Evolutionary conservation across 2,329 filamentous ascomycete genomes (phyloP).

Genomic region (Colletotrichum sp.): DNA sequence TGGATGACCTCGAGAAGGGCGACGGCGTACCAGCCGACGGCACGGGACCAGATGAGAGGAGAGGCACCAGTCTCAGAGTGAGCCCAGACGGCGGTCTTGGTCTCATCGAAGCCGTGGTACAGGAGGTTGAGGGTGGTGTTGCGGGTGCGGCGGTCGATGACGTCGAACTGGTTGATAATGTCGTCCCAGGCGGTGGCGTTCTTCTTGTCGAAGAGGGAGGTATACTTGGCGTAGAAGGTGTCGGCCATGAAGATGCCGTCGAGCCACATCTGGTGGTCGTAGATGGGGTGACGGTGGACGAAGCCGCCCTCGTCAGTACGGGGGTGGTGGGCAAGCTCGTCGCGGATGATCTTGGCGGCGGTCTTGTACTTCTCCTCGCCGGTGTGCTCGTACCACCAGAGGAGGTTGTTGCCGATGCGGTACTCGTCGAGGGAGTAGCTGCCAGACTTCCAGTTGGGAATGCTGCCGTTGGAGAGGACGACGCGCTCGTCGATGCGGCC

Average conservation of each 20-base stretch:
- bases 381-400: constrained; percentile 54
- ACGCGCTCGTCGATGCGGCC: constrained; percentile 49
- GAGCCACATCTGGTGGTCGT: constrained; percentile 62
- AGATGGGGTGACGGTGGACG: constrained; percentile 52
- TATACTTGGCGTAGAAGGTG: constrained; percentile 47
- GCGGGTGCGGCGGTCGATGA: constrained; percentile 47
- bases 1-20: constrained; percentile 56
- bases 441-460: constrained; percentile 27
- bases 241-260: constrained; percentile 60
- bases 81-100: constrained; percentile 55
- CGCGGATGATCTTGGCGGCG: constrained; percentile 50
- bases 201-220: constrained; percentile 37
- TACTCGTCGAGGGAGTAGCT: constrained; percentile 59
- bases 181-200: constrained; percentile 51
- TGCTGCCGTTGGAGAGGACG: constrained; percentile 49
- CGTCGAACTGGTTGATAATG: constrained; percentile 47
- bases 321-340: constrained; percentile 53
- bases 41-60: constrained; percentile 57
- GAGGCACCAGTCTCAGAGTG: constrained; percentile 52
- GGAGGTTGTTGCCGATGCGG: constrained; percentile 56
- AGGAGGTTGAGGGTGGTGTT: constrained; percentile 46
- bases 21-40: constrained; percentile 59
- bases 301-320: constrained; percentile 58
- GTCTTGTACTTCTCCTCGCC: constrained; percentile 52
- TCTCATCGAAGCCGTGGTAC: constrained; percentile 60